Conservation (phyloP, 352 stramenopile species). For the Phytophthora megakarya region DNA sequence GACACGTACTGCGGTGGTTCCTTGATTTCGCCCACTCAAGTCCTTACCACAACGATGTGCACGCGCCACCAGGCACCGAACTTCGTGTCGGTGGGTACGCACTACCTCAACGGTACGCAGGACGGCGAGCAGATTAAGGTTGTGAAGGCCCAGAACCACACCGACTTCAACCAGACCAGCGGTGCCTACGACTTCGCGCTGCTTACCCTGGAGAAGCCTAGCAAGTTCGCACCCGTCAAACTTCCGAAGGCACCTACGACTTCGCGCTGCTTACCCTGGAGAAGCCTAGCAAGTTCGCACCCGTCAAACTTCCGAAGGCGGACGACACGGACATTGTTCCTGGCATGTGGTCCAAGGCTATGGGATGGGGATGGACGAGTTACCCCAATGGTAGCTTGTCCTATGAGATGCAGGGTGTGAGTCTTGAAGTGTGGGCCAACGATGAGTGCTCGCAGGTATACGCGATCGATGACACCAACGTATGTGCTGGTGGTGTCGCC, state of each 20-base stretch:
- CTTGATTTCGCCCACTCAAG: constrained; percentile 46
- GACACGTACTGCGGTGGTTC: constrained; percentile 20
- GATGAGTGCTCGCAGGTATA: constrained; percentile 32
- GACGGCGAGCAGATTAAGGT: constrained; percentile 53
- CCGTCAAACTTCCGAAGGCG: constrained; percentile 22
- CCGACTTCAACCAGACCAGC: not conserved
- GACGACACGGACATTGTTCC: constrained; percentile 31
- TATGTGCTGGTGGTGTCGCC: constrained; percentile 46
- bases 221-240: constrained; percentile 35
- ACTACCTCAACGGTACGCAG: constrained; percentile 45
- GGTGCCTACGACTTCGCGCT: constrained; percentile 47
- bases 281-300: constrained; percentile 30
- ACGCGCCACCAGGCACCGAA: not conserved
- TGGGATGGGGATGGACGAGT: constrained; percentile 35
- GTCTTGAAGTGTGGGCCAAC: constrained; percentile 39
- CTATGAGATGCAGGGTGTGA: constrained; percentile 34
- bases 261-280: constrained; percentile 50
- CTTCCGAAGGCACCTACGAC: constrained; percentile 33
- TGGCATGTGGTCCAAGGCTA: constrained; percentile 34
- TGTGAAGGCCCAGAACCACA: constrained; percentile 40
- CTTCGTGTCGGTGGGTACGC: constrained; percentile 39
- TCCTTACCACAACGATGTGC: constrained; percentile 42
- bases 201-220: constrained; percentile 38
- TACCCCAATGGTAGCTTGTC: constrained; percentile 27
- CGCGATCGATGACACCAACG: constrained; percentile 33